Evolutionary conservation across 176 grass and related monocot species (phyloP).

Genomic region (Eragrostis curvula): DNA sequence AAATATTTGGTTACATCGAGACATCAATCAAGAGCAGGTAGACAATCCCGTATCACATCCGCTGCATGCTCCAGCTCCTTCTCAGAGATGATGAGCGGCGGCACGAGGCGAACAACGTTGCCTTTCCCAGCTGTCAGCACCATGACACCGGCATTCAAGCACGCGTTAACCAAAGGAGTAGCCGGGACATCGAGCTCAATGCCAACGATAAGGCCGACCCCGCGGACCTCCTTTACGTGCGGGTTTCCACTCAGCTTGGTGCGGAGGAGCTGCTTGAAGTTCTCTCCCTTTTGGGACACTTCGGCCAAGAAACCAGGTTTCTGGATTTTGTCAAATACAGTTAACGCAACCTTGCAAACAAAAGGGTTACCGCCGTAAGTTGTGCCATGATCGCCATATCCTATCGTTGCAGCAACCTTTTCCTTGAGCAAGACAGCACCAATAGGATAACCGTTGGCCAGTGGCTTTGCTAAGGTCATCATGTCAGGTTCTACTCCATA

Average conservation of each 20-base stretch:
- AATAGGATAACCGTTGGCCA: conserved; percentile 77
- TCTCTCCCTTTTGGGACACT: conserved; percentile 65
- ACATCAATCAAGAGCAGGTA: conserved; percentile 57
- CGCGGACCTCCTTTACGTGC: conserved; percentile 75
- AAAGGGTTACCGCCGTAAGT: conserved; percentile 76
- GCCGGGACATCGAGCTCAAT: conserved; percentile 75
- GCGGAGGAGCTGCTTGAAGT: conserved; percentile 71
- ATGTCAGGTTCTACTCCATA: conserved; percentile 69
- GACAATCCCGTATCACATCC: conserved; percentile 64
- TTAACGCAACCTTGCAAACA: conserved; percentile 67
- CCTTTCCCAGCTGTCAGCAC: conserved; percentile 82
- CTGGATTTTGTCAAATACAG: conserved; percentile 72
- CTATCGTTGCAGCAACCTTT: conserved; percentile 71
- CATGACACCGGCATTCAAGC: conserved; percentile 72
- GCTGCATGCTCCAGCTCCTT: conserved; percentile 76
- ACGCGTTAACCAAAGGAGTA: conserved; percentile 59
- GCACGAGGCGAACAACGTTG: conserved; percentile 82
- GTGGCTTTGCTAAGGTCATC: conserved; percentile 89
- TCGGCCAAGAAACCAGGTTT: conserved; percentile 64
- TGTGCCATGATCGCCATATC: conserved; percentile 76
- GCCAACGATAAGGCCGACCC: conserved; percentile 69
- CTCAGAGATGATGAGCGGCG: conserved; percentile 73
- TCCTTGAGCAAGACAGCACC: conserved; percentile 68
- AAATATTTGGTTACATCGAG: conserved; percentile 6
- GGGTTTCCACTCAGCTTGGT: conserved; percentile 61